Evolutionary conservation across 2,329 filamentous ascomycete genomes (phyloP).

Genomic region (Microascus cirrosus): DNA sequence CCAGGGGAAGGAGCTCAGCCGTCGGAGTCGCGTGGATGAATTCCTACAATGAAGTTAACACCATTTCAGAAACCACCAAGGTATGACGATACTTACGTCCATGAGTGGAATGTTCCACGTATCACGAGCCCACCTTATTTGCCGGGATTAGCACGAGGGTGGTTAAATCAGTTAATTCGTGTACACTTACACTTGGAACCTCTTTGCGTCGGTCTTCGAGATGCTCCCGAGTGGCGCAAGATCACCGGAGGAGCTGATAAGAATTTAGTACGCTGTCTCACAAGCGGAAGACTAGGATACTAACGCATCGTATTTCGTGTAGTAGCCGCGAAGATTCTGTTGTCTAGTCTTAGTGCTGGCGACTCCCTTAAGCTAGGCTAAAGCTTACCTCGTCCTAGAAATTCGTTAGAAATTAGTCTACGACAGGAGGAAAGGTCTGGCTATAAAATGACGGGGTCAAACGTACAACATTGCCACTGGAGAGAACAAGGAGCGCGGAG

Average conservation of each 20-base stretch:
- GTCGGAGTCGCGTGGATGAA: constrained; percentile 50
- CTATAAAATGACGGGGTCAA: neutral
- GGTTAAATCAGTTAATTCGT: neutral
- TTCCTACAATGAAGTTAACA: constrained; percentile 15
- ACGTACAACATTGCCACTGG: constrained; percentile 44
- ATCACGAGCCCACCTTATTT: constrained; percentile 25
- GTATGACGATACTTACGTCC: constrained; percentile 12
- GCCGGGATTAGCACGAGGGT: neutral
- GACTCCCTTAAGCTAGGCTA: neutral
- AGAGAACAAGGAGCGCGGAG: constrained; percentile 50
- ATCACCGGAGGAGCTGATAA: constrained; percentile 26
- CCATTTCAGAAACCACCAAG: no score
- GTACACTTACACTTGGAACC: constrained; percentile 43
- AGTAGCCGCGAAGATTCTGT: constrained; percentile 31
- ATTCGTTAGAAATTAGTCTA: neutral
- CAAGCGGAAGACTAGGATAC: neutral
- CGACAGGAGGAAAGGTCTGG: neutral
- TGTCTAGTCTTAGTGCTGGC: neutral
- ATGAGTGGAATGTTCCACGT: constrained; percentile 52
- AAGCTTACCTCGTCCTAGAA: constrained; percentile 17
- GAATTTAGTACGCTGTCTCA: neutral
- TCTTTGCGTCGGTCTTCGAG: constrained; percentile 52
- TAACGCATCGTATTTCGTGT: constrained; percentile 26
- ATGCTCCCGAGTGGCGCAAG: constrained; percentile 45
- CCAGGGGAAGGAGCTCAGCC: constrained; percentile 35